Evolutionary conservation across 495 filamentous ascomycete genomes (phyloP).

Genomic region (Massariosphaeria phaeospora): DNA sequence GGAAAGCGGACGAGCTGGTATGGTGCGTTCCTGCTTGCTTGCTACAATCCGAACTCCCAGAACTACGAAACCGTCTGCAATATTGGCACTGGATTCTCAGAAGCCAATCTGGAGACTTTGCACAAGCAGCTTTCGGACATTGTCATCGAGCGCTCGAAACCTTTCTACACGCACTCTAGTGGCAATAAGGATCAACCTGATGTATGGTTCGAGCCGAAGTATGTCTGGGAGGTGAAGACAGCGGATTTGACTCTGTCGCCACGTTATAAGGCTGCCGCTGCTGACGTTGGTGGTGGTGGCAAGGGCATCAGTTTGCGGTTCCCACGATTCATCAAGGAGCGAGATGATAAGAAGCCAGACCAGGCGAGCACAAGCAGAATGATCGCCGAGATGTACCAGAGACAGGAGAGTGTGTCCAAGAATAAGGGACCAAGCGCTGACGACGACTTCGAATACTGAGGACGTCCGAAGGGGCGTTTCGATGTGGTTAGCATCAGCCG

Average conservation of each 20-base stretch:
- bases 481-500: too few relatives aligned
- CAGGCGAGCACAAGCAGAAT: conserved; percentile 77
- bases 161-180: conserved; percentile 81
- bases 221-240: conserved; percentile 97
- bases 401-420: conserved; percentile 80
- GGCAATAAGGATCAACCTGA: conserved; percentile 90
- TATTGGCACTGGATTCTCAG: conserved; percentile 94
- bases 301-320: conserved; percentile 89
- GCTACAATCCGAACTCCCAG: conserved; percentile 75
- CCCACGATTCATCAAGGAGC: conserved; percentile 79
- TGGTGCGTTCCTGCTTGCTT: conserved; percentile 89
- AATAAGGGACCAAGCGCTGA: conserved; percentile 77
- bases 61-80: conserved; percentile 95
- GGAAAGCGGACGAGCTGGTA: conserved; percentile 94
- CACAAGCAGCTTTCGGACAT: conserved; percentile 64
- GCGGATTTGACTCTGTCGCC: conserved; percentile 91
- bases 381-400: conserved; percentile 94
- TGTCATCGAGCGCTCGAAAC: conserved; percentile 83
- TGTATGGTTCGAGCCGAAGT: conserved; percentile 92
- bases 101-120: conserved; percentile 76
- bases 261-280: conserved; percentile 78
- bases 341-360: conserved; percentile 93
- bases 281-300: conserved; percentile 58
- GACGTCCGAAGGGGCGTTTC: not conserved
- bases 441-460: conserved; percentile 95